phyloP scores from a whole-genome alignment of 2,329 filamentous ascomycete species.

The Conoideocrella luteorostrata region DNA sequence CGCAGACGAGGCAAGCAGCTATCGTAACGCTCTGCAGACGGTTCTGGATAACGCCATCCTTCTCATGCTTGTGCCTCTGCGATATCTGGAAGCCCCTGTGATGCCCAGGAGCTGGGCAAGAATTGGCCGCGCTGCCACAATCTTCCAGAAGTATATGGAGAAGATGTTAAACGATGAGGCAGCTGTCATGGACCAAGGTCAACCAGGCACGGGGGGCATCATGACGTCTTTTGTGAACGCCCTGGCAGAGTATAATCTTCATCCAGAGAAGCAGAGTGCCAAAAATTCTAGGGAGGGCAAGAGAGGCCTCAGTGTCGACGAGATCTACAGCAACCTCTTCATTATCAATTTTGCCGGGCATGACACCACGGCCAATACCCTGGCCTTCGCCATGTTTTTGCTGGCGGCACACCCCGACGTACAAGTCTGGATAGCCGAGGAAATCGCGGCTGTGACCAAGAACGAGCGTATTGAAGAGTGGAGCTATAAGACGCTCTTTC shows the following conservation, averaged over 20 bases:
- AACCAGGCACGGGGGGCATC: neutral
- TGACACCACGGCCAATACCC: conserved; percentile 41
- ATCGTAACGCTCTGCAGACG: neutral
- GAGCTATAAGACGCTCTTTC: conserved; percentile 32
- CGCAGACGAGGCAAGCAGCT: neutral
- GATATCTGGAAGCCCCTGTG: neutral
- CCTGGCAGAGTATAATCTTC: neutral
- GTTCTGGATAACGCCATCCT: conserved; percentile 6
- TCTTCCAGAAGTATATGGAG: neutral
- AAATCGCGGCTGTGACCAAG: conserved; percentile 20
- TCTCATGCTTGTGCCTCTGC: neutral
- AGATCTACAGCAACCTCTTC: conserved; percentile 44
- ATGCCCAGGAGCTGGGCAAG: neutral
- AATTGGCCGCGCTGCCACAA: neutral
- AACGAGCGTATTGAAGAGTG: conserved; percentile 16
- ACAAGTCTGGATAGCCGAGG: conserved; percentile 39
- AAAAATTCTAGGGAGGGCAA: neutral
- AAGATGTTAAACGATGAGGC: neutral
- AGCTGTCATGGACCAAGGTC: neutral
- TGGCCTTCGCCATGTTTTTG: conserved; percentile 35
- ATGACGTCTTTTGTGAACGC: conserved; percentile 1
- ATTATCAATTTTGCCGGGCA: conserved; percentile 44
- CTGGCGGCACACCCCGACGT: conserved; percentile 37
- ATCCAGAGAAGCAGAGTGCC: neutral
- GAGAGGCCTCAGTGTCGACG: conserved; percentile 26